Evolutionary conservation across 176 grass and related monocot genomes (phyloP), one percentile per base, ranked within the genome.

Genomic region (Carex kokanica): DNA sequence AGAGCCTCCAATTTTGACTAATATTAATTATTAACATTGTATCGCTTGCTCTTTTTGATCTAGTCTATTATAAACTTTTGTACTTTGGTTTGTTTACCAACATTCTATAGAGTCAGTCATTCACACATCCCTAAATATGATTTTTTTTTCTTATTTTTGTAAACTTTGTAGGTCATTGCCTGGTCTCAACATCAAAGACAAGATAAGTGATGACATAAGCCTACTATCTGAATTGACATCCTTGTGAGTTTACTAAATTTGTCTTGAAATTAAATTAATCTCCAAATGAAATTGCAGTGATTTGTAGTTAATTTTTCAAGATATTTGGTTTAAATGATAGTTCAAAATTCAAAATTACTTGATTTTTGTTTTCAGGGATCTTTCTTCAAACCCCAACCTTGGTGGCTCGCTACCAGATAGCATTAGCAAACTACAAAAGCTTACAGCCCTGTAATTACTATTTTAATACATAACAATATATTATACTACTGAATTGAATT

Each of bases 341-440:
- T 82, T 71, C 6, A 34, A 38, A 38, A 62, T 78, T 78, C 45
- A 86, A 20, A 59, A 64, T 86, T 61, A 68, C 77, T 74, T 56
- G 64, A 87, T 64, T 70, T 85, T 65, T 57, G 24, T 80, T 70
- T 89, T 67, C 95, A 98, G 95, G 89, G 95, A 95, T 84, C 81
- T 98, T 16, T 95, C 95, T 38, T 93, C 83, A 65, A 98, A 98
- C 31, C 5, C 4, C 21, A 25, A 49, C 41, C 86, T 98, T 6
- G 86, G 86, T 16, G 95, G 95, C 64, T 68, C 71, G 62, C 89
- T 98, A 58, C 54, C 89, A 81, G 79, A 89, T 80, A 89, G 57
- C 45, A 93, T 98, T 84, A 89, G 92, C 84, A 93, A 95, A 83
- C 74, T 98, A 75, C 88, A 84, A 73, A 83, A 95, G 78, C 92